Evolutionary conservation across 768 basidiomycete species (phyloP).

Genomic region (Suillus fuscotomentosus): DNA sequence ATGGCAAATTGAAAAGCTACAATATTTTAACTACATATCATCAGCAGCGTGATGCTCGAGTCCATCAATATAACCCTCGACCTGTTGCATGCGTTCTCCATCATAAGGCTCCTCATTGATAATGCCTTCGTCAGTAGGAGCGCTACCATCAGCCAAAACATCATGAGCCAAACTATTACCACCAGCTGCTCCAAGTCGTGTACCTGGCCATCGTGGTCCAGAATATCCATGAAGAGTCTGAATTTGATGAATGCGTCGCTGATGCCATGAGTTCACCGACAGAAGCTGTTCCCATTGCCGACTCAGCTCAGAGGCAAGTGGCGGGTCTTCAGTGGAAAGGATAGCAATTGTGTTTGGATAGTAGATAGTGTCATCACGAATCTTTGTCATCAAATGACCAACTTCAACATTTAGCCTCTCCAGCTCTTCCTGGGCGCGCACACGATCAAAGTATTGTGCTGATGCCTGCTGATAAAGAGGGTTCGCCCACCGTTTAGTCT

Average conservation of each 20-base stretch:
- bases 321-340: background rate
- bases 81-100: too few species aligned
- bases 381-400: conserved; percentile 16
- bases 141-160: too few species aligned
- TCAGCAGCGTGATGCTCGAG: too few species aligned
- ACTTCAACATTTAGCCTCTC: conserved; percentile 22
- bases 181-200: too few species aligned
- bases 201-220: conserved; percentile 6
- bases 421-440: conserved; percentile 24
- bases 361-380: conserved; percentile 13
- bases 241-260: conserved; percentile 10
- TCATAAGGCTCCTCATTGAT: too few species aligned
- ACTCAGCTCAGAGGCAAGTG: conserved; percentile 15
- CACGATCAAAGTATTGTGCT: conserved; percentile 15
- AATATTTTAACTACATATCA: too few species aligned
- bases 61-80: too few species aligned
- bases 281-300: conserved; percentile 1
- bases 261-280: conserved; percentile 6
- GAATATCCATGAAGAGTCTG: conserved; percentile 9
- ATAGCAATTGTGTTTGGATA: background rate
- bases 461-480: background rate
- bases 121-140: too few species aligned
- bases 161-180: too few species aligned
- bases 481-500: background rate
- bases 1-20: too few species aligned